Percentiles rank a stretch among this genome's conserved stretches.
Conservation (phyloP, 1,139 yeast genomes). For the Citeromyces siamensis region DNA sequence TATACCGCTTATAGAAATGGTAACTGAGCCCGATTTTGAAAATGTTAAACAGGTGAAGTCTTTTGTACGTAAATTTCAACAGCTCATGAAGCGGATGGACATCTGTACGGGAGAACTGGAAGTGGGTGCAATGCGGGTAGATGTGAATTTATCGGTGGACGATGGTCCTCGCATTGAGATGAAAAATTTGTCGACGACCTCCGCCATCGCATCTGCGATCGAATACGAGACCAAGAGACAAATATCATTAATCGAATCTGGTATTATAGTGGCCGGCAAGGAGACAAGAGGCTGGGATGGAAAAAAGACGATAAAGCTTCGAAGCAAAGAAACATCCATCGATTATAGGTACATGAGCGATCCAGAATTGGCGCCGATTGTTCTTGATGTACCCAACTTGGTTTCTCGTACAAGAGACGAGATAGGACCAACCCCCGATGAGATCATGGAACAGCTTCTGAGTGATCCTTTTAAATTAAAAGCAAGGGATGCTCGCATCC, state of each 20-base stretch:
- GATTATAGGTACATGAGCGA: constrained; percentile 95
- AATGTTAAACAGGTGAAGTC: constrained; percentile 57
- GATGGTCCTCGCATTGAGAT: constrained; percentile 70
- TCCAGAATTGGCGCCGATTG: constrained; percentile 64
- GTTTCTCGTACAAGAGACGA: constrained; percentile 22
- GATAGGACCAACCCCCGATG: constrained; percentile 59
- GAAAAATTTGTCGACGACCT: constrained; percentile 76
- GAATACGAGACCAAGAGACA: constrained; percentile 70
- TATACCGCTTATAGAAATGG: constrained; percentile 81
- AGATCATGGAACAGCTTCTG: constrained; percentile 34
- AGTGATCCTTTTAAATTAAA: constrained; percentile 42
- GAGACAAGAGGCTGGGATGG: constrained; percentile 97
- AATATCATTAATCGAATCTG: constrained; percentile 10
- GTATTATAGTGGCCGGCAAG: constrained; percentile 16
- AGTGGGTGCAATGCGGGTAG: constrained; percentile 91
- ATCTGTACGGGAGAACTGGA: constrained; percentile 88
- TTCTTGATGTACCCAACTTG: constrained; percentile 28
- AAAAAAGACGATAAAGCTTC: constrained; percentile 40
- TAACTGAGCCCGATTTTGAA: constrained; percentile 80
- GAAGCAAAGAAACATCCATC: constrained; percentile 70
- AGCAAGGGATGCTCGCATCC: constrained; percentile 58
- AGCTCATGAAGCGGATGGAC: constrained; percentile 50
- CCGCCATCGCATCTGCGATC: constrained; percentile 72
- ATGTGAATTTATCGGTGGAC: constrained; percentile 76
- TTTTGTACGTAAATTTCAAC: constrained; percentile 73